These are phyloP conservation scores for Zymoseptoria ardabiliae DNA, from an alignment of 2,329 filamentous ascomycete species.

Conservation along the genomic window DNA sequence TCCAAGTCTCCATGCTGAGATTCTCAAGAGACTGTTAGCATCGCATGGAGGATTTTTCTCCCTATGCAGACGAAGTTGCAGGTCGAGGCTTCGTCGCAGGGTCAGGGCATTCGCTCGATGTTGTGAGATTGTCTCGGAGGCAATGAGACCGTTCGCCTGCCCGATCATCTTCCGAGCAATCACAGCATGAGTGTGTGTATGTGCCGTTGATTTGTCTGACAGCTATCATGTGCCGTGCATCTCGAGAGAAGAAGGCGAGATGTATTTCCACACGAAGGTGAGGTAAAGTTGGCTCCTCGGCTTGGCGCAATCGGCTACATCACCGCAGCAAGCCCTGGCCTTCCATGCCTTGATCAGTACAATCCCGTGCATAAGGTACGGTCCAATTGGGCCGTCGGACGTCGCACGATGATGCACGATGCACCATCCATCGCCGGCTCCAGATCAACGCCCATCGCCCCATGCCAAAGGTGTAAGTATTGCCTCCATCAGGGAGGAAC, in stretches of 20 bases:
- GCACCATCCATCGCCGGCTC: background rate
- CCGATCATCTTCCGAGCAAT: background rate
- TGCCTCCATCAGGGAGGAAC: background rate
- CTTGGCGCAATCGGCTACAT: background rate
- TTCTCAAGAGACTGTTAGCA: background rate
- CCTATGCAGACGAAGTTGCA: background rate
- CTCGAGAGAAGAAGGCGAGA: background rate
- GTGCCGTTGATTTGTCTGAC: too few relatives aligned
- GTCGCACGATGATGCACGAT: background rate
- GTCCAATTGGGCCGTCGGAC: background rate
- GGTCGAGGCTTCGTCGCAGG: background rate
- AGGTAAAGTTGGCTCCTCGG: background rate
- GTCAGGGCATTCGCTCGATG: background rate
- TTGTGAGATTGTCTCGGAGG: background rate
- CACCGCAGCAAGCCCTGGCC: too few relatives aligned
- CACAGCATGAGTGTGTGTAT: background rate
- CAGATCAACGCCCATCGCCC: background rate
- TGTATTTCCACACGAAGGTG: background rate
- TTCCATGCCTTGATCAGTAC: background rate
- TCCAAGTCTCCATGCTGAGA: background rate
- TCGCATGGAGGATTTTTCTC: background rate
- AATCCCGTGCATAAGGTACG: background rate
- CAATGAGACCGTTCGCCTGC: background rate
- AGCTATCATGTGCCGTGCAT: background rate
- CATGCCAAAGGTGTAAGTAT: background rate